These are phyloP conservation scores for Aaosphaeria pasadenensis DNA, from an alignment of 2,329 filamentous ascomycete species.

Conservation along the genomic window DNA sequence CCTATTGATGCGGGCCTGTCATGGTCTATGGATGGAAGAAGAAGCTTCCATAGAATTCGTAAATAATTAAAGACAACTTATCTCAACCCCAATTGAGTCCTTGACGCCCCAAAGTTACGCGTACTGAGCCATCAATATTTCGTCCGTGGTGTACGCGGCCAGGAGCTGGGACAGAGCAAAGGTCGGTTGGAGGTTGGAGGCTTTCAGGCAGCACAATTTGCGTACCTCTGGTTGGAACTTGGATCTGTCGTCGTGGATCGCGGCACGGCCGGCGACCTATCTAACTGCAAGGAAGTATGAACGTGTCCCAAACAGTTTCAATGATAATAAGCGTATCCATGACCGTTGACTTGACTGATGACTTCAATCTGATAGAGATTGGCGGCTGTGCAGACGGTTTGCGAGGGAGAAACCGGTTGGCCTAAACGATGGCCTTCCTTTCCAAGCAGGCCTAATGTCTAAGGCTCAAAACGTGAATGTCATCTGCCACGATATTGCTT, in stretches of 20 bases:
- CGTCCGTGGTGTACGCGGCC: no score
- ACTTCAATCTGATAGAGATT: slow-evolving; percentile 18
- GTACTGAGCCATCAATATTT: no score
- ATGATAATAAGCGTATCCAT: slow-evolving; percentile 4
- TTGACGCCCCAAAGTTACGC: no score
- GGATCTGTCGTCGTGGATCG: slow-evolving; percentile 11
- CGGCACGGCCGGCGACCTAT: background rate
- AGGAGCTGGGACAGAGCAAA: no score
- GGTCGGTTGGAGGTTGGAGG: slow-evolving; percentile 10
- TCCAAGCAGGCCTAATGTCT: slow-evolving; percentile 13
- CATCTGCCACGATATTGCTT: slow-evolving; percentile 27
- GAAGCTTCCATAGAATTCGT: no score
- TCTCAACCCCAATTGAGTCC: no score
- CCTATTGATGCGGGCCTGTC: no score
- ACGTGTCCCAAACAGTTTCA: no score
- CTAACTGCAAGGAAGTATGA: no score
- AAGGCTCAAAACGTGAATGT: slow-evolving; percentile 23
- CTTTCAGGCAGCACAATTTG: slow-evolving; percentile 31
- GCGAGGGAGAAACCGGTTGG: slow-evolving; percentile 25
- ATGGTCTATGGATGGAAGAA: no score
- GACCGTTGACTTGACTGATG: slow-evolving; percentile 3
- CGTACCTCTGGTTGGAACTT: slow-evolving; percentile 20
- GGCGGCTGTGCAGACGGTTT: slow-evolving; percentile 19
- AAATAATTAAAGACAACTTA: no score
- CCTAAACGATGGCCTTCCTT: slow-evolving; percentile 8